phyloP scores from a whole-genome alignment of 306 rosid species.

The Biancaea sappan region DNA sequence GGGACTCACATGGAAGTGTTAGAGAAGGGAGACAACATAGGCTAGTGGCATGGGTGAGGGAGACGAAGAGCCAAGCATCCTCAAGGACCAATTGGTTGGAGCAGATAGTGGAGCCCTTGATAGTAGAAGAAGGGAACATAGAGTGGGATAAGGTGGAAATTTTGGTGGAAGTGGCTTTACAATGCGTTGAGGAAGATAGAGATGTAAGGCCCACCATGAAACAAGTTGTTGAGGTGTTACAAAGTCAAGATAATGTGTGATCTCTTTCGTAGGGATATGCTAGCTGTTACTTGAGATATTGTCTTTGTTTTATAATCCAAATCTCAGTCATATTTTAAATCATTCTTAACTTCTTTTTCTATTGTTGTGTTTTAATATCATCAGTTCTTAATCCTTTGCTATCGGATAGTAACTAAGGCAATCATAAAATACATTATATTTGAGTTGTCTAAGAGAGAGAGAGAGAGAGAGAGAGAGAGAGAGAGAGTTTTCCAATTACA shows the following conservation, averaged over 20 bases:
- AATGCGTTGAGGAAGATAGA: slow-evolving; percentile 45
- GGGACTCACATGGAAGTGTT: background rate
- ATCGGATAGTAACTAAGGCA: too few relatives aligned
- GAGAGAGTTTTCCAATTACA: too few relatives aligned
- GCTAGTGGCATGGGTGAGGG: slow-evolving; percentile 36
- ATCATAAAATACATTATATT: too few relatives aligned
- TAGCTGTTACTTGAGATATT: too few relatives aligned
- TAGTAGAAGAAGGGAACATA: background rate
- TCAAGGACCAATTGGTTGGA: slow-evolving; percentile 1
- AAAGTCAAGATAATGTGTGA: slow-evolving; percentile 1
- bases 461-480: too few relatives aligned
- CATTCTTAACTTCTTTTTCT: too few relatives aligned
- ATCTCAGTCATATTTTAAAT: too few relatives aligned
- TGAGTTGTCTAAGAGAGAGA: too few relatives aligned
- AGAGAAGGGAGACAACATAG: slow-evolving; percentile 11
- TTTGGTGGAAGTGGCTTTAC: slow-evolving; percentile 37
- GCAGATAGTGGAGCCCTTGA: slow-evolving; percentile 30
- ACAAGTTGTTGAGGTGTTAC: slow-evolving; percentile 45
- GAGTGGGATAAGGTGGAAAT: slow-evolving; percentile 25
- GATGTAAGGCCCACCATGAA: slow-evolving; percentile 52
- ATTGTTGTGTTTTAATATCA: too few relatives aligned
- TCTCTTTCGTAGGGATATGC: too few relatives aligned
- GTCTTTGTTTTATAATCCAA: too few relatives aligned
- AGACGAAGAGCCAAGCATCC: background rate
- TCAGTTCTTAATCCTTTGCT: too few relatives aligned